Evolutionary conservation across 768 basidiomycete species (phyloP), one percentile per base, ranked within the genome.

Genomic region (Mycena haematopus): DNA sequence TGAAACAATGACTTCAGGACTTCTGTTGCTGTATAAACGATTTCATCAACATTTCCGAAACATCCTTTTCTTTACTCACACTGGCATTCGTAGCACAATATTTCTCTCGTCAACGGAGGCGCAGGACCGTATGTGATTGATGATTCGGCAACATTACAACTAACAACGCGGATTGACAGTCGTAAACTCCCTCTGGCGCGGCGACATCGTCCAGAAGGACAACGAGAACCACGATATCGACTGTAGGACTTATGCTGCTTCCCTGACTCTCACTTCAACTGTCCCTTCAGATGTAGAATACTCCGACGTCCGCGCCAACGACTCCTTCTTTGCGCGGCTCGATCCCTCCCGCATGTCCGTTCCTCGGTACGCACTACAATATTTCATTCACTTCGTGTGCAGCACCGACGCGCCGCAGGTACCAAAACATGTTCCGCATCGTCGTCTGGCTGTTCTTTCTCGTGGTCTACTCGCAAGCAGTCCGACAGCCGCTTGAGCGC

Each of bases 31-130:
- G 31, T 33, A 33, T 11, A 6, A 6, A 6, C 11, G 31, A 6
- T 33, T 6, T 33, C 31, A 11, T 33, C 31, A 6, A 33, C 31
- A 58, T 56, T 11, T 11, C 6, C 1, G 2, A 9, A n/a, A n/a
- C n/a, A n/a, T n/a, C n/a, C n/a, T 22, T 27, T 14, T 56, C 46
- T 21, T 21, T 31, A 15, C 49, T 42, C 57, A 46, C 58, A 51
- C 47, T 19, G 33, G 22, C 33, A 44, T 44, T 29, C 36, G 10
- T 54, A 93, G 92, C 67, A 83, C 86, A 7, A 91, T 92, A 68
- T 95, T 96, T 73, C 74, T 96, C 44, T 93, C 93, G 11, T 95
- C 93, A 0, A 87, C 73, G 51, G 94, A 95, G 76, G 87, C 92
- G 15, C 94, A 96, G 72, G 84, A 90, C 70, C 88, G 92, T 91